Base-by-base conservation (phyloP, 139 green algal species). In the Eudorina sp. region DNA sequence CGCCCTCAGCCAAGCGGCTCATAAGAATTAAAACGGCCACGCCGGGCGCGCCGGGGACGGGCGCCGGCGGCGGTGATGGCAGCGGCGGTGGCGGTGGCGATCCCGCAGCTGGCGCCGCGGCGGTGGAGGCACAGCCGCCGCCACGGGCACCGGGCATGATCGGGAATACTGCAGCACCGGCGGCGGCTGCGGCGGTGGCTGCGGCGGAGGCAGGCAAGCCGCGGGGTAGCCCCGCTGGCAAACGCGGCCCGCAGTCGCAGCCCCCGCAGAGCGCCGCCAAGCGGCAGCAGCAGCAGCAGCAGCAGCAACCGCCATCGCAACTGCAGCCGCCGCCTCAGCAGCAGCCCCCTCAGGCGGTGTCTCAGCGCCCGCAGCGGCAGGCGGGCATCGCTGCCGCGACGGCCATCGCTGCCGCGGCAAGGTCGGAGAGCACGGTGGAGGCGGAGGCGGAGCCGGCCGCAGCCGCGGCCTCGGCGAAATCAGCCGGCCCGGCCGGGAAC, bases 11-110 rank as follows among this genome's bases (percentile, higher is more conserved):
- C 80, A 86, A 76, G 43, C 41, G 60, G 3, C 46, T 55, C 14
- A 58, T 86, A 29, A 86, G 76, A 60, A 4, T 86, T 31, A 86
- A 86, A 9, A 21, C 55, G 58, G 58, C 58, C 40, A 8, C 6
- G 4, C 4, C 70, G 43, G 70, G 40, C 27, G 40, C 40, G 25
- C 40, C 70, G 29, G 70, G 13, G 29, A n/a, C n/a, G 8, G 62
- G 62, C 29, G n/a, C n/a, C 62, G 62, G 62, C 62, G 62, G 62
- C 62, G 31, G 69, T 38, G 38, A 19, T 13, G 4, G 69, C 6
- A 53, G 70, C 14, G 11, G 41, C 40, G 13, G 38, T 40, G 38
- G 40, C 40, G n/a, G n/a, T 79, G 70, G 70, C 4, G 19, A 19
- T 29, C 9, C 19, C 48, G 11, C 48, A 55, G 62, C 62, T 72